Evolutionary conservation across 1,284 basidiomycete genomes (phyloP).

Genomic region (Neolentinus lepideus): DNA sequence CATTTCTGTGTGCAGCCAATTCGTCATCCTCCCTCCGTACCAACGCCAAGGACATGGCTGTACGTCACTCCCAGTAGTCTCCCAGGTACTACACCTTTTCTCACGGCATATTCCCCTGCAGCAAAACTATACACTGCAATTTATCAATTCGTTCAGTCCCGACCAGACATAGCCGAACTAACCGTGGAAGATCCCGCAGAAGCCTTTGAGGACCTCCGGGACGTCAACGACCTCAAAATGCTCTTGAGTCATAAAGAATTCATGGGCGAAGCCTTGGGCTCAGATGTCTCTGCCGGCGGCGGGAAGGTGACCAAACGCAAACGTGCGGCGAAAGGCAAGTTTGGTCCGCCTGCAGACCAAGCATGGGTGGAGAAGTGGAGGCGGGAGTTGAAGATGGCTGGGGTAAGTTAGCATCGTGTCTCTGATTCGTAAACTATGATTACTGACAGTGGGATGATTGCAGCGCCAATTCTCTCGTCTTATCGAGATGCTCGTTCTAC

Average conservation of each 20-base stretch:
- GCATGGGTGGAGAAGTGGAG: conserved; percentile 80
- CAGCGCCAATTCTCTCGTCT: conserved; percentile 92
- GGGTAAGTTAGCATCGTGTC: conserved; percentile 37
- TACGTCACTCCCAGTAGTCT: too few relatives aligned
- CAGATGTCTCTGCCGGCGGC: conserved; percentile 33
- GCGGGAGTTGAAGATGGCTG: conserved; percentile 82
- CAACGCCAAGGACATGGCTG: conserved; percentile 89
- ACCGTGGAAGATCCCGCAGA: conserved; percentile 98
- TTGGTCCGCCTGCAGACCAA: conserved; percentile 72
- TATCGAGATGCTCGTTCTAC: conserved; percentile 85
- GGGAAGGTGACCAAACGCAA: conserved; percentile 29
- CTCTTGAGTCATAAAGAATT: conserved; percentile 62
- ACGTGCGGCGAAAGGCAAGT: conserved; percentile 42
- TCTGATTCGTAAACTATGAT: conserved; percentile 1
- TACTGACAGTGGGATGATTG: conserved; percentile 8
- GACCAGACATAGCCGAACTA: conserved; percentile 74
- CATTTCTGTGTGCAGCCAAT: conserved; percentile 57
- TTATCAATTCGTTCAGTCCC: conserved; percentile 69
- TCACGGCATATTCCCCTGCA: conserved; percentile 23
- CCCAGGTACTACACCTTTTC: background rate
- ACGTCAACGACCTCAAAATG: conserved; percentile 85
- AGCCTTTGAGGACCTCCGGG: conserved; percentile 90
- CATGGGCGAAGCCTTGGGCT: conserved; percentile 58
- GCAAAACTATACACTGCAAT: conserved; percentile 86
- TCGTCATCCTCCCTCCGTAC: conserved; percentile 88